These are phyloP conservation scores for Colletotrichum salicis DNA, from an alignment of 2,329 filamentous ascomycete genomes.

Conservation along the genomic window DNA sequence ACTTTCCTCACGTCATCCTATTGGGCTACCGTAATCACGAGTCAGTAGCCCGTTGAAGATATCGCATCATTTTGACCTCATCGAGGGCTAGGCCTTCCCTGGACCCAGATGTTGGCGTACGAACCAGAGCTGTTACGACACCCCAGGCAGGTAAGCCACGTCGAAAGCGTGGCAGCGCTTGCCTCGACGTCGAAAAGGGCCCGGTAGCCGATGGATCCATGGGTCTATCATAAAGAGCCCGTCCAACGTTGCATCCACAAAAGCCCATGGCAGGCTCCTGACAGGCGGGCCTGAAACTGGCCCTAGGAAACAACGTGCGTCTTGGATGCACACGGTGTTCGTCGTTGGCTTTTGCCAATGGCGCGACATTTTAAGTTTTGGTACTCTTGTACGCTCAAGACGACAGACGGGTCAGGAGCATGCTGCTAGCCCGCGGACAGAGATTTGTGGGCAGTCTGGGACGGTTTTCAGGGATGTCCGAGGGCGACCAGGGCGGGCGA, in stretches of 20 bases:
- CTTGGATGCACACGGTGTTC: conserved; percentile 34
- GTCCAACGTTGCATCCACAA: conserved; percentile 37
- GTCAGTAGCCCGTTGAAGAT: conserved; percentile 18
- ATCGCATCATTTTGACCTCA: background rate
- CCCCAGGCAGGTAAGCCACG: background rate
- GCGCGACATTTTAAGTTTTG: background rate
- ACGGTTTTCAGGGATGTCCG: background rate
- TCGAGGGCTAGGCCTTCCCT: background rate
- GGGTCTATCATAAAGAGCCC: conserved; percentile 28
- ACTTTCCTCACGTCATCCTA: background rate
- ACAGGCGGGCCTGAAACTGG: conserved; percentile 33
- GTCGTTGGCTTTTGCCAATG: background rate
- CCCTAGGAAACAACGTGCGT: conserved; percentile 28
- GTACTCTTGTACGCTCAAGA: background rate
- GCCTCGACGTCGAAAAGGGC: conserved; percentile 7
- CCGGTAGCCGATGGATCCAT: conserved; percentile 24
- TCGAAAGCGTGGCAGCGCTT: conserved; percentile 2
- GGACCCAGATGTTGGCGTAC: conserved; percentile 10
- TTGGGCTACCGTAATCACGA: conserved; percentile 11
- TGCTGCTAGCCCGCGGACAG: conserved; percentile 14
- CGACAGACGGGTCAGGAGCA: background rate
- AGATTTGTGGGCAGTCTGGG: conserved; percentile 7
- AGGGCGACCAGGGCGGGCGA: conserved; percentile 7
- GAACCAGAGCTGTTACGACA: background rate
- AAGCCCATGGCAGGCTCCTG: conserved; percentile 25